These are phyloP conservation scores for Prunus yedoensis DNA, from an alignment of 331 rosid species.

Conservation along the genomic window DNA sequence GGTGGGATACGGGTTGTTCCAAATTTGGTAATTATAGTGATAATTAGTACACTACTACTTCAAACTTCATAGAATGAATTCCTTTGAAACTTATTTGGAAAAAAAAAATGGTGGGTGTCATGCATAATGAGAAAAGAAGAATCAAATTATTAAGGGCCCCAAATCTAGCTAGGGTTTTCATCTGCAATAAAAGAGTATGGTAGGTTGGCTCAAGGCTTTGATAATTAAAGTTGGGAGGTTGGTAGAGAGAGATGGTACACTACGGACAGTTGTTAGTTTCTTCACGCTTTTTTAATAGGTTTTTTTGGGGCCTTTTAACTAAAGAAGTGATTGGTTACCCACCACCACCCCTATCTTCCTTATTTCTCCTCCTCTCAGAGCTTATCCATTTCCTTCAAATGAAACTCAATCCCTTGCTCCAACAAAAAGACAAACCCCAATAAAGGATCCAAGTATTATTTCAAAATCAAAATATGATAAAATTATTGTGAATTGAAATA, in stretches of 20 bases:
- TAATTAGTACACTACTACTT: too few species aligned
- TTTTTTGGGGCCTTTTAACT: slow-evolving; percentile 20
- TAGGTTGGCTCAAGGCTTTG: slow-evolving; percentile 38
- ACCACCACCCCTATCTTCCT: slow-evolving; percentile 37
- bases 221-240: slow-evolving; percentile 48
- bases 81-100: too few species aligned
- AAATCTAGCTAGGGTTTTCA: slow-evolving; percentile 19
- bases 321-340: slow-evolving; percentile 40
- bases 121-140: not conserved
- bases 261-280: slow-evolving; percentile 44
- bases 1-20: too few species aligned
- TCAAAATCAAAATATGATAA: slow-evolving; percentile 24
- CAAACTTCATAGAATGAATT: too few species aligned
- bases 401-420: slow-evolving; percentile 28
- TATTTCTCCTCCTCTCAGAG: slow-evolving; percentile 69
- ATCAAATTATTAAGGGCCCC: slow-evolving; percentile 9
- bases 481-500: not conserved
- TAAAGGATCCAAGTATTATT: slow-evolving; percentile 33
- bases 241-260: slow-evolving; percentile 56
- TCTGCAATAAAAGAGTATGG: not conserved
- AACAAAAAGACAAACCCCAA: slow-evolving; percentile 44
- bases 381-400: slow-evolving; percentile 61
- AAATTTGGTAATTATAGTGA: too few species aligned
- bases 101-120: too few species aligned
- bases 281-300: slow-evolving; percentile 42